Conservation (phyloP, 495 filamentous ascomycete species). For the Penicillium canariense region DNA sequence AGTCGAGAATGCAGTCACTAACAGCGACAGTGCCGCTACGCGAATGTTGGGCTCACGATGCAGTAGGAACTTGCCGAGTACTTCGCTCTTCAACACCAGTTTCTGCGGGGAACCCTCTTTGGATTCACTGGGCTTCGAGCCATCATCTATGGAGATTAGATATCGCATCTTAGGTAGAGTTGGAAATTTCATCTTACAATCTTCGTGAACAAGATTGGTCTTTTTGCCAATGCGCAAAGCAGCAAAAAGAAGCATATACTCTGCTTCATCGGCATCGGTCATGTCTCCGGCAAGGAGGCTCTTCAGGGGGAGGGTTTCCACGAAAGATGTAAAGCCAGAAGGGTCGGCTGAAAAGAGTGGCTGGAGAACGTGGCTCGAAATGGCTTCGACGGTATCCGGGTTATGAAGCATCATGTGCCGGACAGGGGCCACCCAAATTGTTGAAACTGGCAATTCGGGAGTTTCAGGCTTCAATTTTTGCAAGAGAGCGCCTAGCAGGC, state of each 20-base stretch:
- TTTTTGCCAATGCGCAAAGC: constrained; percentile 79
- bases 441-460: constrained; percentile 13
- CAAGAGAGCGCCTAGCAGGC: constrained; percentile 59
- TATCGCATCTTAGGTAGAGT: not conserved
- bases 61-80: constrained; percentile 56
- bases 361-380: constrained; percentile 72
- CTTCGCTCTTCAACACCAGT: constrained; percentile 40
- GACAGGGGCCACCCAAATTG: constrained; percentile 38
- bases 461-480: constrained; percentile 37
- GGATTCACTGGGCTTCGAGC: constrained; percentile 20
- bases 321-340: constrained; percentile 52
- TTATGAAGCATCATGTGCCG: constrained; percentile 43
- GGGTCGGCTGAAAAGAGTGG: constrained; percentile 63
- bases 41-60: constrained; percentile 62
- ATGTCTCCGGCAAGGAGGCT: constrained; percentile 42
- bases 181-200: constrained; percentile 48
- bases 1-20: constrained; percentile 66
- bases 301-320: constrained; percentile 46
- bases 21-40: constrained; percentile 69
- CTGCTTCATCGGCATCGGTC: constrained; percentile 41
- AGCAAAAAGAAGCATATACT: constrained; percentile 61
- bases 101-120: constrained; percentile 16
- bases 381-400: constrained; percentile 56
- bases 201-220: constrained; percentile 68
- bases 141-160: constrained; percentile 31